These are phyloP conservation scores for Blattamonas nauphoetae DNA, from an alignment of 78 protist genomes.

Conservation along the genomic window DNA sequence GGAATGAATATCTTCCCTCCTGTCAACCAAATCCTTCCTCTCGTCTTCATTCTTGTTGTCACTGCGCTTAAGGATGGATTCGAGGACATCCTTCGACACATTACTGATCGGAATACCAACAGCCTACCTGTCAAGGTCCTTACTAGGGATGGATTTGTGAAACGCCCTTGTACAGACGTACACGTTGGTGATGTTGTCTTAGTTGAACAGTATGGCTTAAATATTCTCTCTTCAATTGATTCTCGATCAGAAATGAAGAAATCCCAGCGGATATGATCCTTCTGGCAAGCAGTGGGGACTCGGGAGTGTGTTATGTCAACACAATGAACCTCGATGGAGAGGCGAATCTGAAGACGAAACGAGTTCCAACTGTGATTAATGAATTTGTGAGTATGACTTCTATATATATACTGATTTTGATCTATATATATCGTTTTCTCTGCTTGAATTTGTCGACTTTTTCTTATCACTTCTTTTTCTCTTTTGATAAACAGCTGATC, in stretches of 20 bases:
- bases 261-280: not conserved
- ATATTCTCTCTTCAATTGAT: not conserved
- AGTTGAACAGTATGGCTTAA: not conserved
- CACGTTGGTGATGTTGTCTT: not conserved
- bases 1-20: not conserved
- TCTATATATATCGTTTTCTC: too few relatives aligned
- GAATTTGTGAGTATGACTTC: too few relatives aligned
- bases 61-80: conserved; percentile 5
- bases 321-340: not conserved
- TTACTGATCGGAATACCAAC: not conserved
- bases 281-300: not conserved
- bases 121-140: not conserved
- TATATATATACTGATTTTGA: too few relatives aligned
- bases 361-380: too few relatives aligned
- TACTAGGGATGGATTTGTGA: not conserved
- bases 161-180: not conserved
- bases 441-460: too few relatives aligned
- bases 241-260: not conserved
- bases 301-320: not conserved
- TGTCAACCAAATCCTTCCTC: not conserved
- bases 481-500: too few relatives aligned
- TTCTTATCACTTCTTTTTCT: too few relatives aligned
- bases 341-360: not conserved
- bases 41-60: conserved; percentile 2
- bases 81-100: not conserved